Conservation (phyloP, 1,139 yeast genomes). For the Yamadazyma kanchanaburiensis region DNA sequence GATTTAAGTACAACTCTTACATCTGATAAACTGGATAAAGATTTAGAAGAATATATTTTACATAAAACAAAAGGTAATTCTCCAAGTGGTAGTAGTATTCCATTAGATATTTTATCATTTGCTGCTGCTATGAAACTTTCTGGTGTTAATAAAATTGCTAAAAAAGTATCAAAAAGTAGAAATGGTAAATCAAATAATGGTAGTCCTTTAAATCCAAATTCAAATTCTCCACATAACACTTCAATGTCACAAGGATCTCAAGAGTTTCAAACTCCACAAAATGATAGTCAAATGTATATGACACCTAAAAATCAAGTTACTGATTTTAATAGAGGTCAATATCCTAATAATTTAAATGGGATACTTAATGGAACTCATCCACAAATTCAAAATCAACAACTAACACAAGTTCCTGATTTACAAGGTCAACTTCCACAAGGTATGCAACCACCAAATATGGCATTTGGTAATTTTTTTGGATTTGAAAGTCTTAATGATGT, state of each 20-base stretch:
- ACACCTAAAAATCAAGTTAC: neutral
- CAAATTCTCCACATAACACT: neutral
- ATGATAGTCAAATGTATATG: neutral
- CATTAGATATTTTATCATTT: constrained; percentile 35
- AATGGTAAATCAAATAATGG: neutral
- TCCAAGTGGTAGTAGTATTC: constrained; percentile 16
- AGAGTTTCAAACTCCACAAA: neutral
- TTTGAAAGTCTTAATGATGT: constrained; percentile 18
- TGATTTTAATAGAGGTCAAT: neutral
- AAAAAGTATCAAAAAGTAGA: constrained; percentile 6
- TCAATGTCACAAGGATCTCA: neutral
- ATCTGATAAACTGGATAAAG: neutral
- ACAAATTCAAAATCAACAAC: neutral
- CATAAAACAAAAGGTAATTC: constrained; percentile 2
- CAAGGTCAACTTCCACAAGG: neutral
- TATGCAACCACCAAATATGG: neutral
- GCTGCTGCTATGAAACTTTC: constrained; percentile 26
- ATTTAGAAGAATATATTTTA: constrained; percentile 4
- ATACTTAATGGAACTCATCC: neutral
- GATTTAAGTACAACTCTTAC: constrained; percentile 1
- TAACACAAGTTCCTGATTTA: too few relatives aligned
- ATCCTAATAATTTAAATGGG: neutral
- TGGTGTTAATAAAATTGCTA: constrained; percentile 6
- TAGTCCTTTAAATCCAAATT: neutral
- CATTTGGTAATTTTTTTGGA: neutral